Base-by-base conservation (phyloP, 2,329 filamentous ascomycete species). In the Aspergillus sclerotialis region DNA sequence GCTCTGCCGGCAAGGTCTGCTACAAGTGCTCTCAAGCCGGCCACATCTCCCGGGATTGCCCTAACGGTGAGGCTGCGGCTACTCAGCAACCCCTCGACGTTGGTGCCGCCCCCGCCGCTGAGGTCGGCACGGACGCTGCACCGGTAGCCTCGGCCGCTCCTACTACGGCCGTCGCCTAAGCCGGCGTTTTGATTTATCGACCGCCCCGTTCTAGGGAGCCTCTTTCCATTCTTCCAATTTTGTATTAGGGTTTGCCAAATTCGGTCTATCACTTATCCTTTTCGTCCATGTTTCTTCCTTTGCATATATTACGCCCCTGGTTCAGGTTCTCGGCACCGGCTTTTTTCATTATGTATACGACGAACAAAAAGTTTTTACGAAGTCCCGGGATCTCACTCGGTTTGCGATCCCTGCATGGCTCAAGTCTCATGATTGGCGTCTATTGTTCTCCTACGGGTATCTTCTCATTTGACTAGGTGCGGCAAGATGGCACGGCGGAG, bases 1-100 rank as follows among this genome's bases (percentile, higher is more conserved):
- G 92, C 76, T 93, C 87, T 45, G 87, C 86, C 44, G 90, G 90
- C 59, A 98, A 96, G 80, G 94, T 89, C 46, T 98, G 92, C 78
- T 98, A 98, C 73, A 84, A 89, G 65, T 98, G 92, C 61, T 87
- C 90, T 48, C 85, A 95, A 70, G 80, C 88, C 38, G 92, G 92
- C 34, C 90, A 96, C 68, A 96, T 96, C 65, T 94, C 87, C 39
- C 84, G 90, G 44, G 90, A 96, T 53, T 95, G 92, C 73, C 84
- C 88, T 65, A 88, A 78, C 80, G 82, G 78, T 49, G 72, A 74
- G 49, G 58, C 69, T 38, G 67, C 19, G 39, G 43, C 50, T 24
- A 44, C 45, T 33, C 65, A 54, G 33, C 46, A 58, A 32, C 46
- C 49, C 32, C 49, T 55, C 32, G 53, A 65, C 16, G 55, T 62